Conservation (phyloP, 148 eudicot species). For the Selenicereus undatus region DNA sequence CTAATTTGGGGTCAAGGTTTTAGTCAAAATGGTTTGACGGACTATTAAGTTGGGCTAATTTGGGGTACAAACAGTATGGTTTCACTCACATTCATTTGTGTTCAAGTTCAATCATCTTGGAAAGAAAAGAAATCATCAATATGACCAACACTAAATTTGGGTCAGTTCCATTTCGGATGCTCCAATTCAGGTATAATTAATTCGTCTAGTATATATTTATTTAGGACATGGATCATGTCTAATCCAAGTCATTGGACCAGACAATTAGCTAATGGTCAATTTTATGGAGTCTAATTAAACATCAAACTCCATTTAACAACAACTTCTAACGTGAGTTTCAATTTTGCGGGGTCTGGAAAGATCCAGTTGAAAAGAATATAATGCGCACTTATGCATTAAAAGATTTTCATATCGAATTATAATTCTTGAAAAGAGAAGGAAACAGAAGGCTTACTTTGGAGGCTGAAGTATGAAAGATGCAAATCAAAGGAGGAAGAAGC, state of each 20-base stretch:
- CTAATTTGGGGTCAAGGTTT: not conserved
- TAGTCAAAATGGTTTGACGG: not conserved
- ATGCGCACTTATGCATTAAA: too few species aligned
- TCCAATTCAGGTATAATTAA: not conserved
- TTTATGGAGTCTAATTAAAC: not conserved
- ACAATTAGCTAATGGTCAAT: not conserved
- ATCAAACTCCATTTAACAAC: too few species aligned
- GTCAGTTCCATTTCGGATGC: not conserved
- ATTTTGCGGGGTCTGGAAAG: too few species aligned
- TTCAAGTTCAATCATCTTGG: not conserved
- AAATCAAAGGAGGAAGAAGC: conserved; percentile 48
- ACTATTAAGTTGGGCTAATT: not conserved
- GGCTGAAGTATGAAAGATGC: conserved; percentile 78
- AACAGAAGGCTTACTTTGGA: conserved; percentile 48
- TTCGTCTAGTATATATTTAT: too few species aligned
- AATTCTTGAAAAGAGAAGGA: not conserved
- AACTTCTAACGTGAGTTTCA: too few species aligned
- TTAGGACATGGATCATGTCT: too few species aligned
- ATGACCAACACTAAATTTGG: not conserved
- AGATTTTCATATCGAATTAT: too few species aligned
- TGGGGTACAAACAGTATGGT: not conserved
- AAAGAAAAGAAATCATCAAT: not conserved
- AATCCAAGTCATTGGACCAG: not conserved
- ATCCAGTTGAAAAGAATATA: too few species aligned
- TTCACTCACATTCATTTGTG: not conserved